phyloP scores from a whole-genome alignment of 202 grass and related monocot genomes.

The Panicum virgatum region DNA sequence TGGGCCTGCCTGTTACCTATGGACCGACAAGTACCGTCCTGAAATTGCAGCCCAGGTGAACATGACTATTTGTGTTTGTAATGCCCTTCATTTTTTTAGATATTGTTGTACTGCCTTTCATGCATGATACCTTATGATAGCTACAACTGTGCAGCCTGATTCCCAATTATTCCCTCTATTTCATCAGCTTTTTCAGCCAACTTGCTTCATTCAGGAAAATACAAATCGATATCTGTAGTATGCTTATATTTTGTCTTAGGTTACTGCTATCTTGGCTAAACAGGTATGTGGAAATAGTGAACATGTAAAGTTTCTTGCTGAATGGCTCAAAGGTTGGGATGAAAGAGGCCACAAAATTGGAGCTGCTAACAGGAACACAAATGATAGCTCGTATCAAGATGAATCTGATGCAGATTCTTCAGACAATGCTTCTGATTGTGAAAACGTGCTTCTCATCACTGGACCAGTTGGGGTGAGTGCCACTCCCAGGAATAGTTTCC shows the following conservation, averaged over 20 bases:
- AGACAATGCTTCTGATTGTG: slow-evolving; percentile 47
- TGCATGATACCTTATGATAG: slow-evolving; percentile 10
- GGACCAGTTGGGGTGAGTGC: slow-evolving; percentile 89
- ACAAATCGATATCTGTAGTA: slow-evolving; percentile 6
- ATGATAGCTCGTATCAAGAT: slow-evolving; percentile 53
- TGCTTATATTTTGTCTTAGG: slow-evolving; percentile 28
- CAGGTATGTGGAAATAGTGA: slow-evolving; percentile 91
- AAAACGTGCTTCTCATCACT: slow-evolving; percentile 90
- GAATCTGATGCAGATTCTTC: slow-evolving; percentile 69
- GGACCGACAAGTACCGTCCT: slow-evolving; percentile 88
- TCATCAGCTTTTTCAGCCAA: slow-evolving; percentile 18
- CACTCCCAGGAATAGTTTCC: slow-evolving; percentile 7
- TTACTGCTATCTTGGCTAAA: slow-evolving; percentile 42
- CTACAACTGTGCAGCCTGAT: background rate
- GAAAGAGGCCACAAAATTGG: slow-evolving; percentile 64
- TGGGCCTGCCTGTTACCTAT: slow-evolving; percentile 54
- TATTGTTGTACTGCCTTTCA: background rate
- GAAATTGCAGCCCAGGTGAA: slow-evolving; percentile 85
- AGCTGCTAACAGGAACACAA: slow-evolving; percentile 46
- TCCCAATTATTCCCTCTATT: slow-evolving; percentile 27
- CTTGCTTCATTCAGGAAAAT: slow-evolving; percentile 18
- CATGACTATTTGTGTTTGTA: slow-evolving; percentile 10
- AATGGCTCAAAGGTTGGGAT: slow-evolving; percentile 93
- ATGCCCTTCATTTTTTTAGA: background rate
- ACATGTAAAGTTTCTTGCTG: slow-evolving; percentile 60